Evolutionary conservation across 2,329 filamentous ascomycete genomes (phyloP).

Genomic region (Fusarium pininemorale): DNA sequence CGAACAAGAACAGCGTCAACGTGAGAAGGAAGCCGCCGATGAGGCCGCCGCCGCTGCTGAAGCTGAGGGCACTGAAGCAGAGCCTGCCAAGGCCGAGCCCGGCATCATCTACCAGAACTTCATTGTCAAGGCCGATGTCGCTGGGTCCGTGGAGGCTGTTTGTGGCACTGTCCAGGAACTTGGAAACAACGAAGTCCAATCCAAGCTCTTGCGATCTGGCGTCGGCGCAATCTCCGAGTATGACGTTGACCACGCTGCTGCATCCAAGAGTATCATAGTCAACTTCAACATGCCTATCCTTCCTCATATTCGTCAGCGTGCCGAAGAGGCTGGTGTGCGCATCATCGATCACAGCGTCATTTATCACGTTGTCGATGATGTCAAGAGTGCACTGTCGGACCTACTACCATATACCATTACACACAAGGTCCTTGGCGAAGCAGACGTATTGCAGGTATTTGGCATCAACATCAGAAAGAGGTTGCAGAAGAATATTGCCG

Average conservation of each 20-base stretch:
- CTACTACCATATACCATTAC: conserved; percentile 73
- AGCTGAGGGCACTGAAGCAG: conserved; percentile 49
- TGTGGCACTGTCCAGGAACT: conserved; percentile 78
- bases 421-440: conserved; percentile 83
- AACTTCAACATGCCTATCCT: conserved; percentile 84
- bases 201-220: conserved; percentile 78
- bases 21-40: conserved; percentile 59
- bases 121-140: conserved; percentile 91
- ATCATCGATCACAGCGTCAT: conserved; percentile 90
- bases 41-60: conserved; percentile 49
- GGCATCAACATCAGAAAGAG: conserved; percentile 81
- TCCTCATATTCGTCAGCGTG: conserved; percentile 72
- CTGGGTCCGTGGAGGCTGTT: conserved; percentile 92
- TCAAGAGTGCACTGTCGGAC: conserved; percentile 73
- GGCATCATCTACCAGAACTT: conserved; percentile 74
- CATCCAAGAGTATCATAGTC: conserved; percentile 78
- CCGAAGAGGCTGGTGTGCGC: conserved; percentile 74
- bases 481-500: conserved; percentile 79
- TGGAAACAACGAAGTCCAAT: conserved; percentile 84
- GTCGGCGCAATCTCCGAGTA: conserved; percentile 85
- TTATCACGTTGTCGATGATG: conserved; percentile 80
- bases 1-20: conserved; percentile 70
- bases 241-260: conserved; percentile 87
- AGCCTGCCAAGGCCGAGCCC: conserved; percentile 50
- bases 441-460: conserved; percentile 85